These are phyloP conservation scores for Russula compacta DNA, from an alignment of 768 basidiomycete genomes.

Conservation along the genomic window DNA sequence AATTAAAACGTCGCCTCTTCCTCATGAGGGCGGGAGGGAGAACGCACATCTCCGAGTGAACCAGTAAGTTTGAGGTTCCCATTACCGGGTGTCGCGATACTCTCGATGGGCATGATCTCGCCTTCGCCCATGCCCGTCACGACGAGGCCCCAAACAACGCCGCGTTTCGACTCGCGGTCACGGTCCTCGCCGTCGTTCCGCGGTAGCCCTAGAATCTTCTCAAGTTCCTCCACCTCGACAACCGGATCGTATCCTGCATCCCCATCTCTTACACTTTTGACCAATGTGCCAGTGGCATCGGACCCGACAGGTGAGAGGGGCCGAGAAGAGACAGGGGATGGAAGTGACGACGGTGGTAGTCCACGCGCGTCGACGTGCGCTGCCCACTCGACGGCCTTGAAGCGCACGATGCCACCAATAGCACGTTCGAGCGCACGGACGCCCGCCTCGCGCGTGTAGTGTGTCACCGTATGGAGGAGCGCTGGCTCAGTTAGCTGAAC, in stretches of 20 bases:
- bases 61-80: conserved; percentile 76
- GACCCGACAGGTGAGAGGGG: neutral
- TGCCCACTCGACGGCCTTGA: conserved; percentile 88
- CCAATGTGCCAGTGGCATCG: neutral
- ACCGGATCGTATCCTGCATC: conserved; percentile 38
- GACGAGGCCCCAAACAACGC: conserved; percentile 78
- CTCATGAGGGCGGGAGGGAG: neutral
- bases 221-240: conserved; percentile 66
- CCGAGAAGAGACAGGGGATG: neutral
- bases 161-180: conserved; percentile 62
- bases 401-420: conserved; percentile 80
- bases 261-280: neutral
- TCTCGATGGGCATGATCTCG: conserved; percentile 79
- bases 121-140: conserved; percentile 87
- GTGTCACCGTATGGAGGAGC: conserved; percentile 60
- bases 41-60: conserved; percentile 63
- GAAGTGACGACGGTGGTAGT: conserved; percentile 18
- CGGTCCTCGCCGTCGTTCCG: conserved; percentile 74
- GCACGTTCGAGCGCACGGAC: conserved; percentile 86
- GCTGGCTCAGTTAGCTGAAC: conserved; percentile 62
- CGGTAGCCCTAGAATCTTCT: conserved; percentile 73
- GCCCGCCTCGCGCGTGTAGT: conserved; percentile 86
- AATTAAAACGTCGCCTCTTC: too few relatives aligned
- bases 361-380: conserved; percentile 42
- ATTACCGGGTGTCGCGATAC: conserved; percentile 63